Conservation (phyloP, 176 grass and related monocot species). For the Olyra latifolia region DNA sequence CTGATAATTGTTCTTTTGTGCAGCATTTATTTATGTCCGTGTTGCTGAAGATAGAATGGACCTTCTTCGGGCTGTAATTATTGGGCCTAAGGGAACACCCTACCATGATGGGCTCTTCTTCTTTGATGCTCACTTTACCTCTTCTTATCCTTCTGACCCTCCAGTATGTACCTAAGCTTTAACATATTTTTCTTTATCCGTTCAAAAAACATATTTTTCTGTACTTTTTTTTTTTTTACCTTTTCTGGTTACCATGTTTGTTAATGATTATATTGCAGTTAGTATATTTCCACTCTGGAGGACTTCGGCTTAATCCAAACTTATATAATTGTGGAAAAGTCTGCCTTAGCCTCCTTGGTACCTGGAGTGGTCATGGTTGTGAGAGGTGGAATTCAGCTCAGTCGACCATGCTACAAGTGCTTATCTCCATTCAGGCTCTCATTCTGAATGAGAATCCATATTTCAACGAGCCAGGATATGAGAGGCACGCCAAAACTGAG, state of each 20-base stretch:
- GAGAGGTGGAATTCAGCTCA: conserved; percentile 78
- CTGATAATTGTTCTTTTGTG: conserved; percentile 25
- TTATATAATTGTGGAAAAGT: conserved; percentile 74
- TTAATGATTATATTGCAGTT: conserved; percentile 41
- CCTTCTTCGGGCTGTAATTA: conserved; percentile 83
- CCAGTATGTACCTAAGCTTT: conserved; percentile 50
- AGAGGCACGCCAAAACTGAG: conserved; percentile 26
- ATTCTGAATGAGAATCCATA: conserved; percentile 93
- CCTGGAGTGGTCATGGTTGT: conserved; percentile 72
- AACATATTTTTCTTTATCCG: background rate
- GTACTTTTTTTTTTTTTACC: background rate
- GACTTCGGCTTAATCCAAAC: conserved; percentile 84
- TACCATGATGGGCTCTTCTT: conserved; percentile 96
- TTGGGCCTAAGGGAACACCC: conserved; percentile 81
- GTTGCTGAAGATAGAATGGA: conserved; percentile 92
- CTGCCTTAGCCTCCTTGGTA: conserved; percentile 87
- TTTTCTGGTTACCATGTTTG: conserved; percentile 23
- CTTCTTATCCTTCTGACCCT: conserved; percentile 59
- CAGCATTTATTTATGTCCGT: conserved; percentile 72
- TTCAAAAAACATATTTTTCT: background rate
- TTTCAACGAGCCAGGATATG: conserved; percentile 79
- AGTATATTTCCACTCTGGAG: conserved; percentile 71
- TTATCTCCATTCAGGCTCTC: conserved; percentile 92
- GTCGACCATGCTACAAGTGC: conserved; percentile 91
- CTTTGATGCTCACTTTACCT: conserved; percentile 74